Base-by-base conservation (phyloP, 805 yeast species). In the Wickerhamiella shivajii region DNA sequence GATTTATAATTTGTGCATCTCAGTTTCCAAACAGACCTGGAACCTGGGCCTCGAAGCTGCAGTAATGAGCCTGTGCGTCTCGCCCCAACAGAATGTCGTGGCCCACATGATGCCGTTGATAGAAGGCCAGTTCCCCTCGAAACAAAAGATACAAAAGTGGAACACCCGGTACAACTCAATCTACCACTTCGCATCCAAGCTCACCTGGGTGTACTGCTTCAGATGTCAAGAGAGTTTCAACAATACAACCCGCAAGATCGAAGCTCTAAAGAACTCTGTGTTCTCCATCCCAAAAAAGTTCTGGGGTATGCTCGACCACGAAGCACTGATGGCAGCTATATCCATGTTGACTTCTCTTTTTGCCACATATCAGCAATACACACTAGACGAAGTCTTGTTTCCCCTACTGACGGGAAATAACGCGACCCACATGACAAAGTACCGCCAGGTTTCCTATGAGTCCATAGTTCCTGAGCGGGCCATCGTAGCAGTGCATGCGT, bases 161-260 rank as follows among this genome's bases (percentile, higher is more conserved):
- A 49, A 58, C 0, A 65, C 63, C 31, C 71, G 38, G 3, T 32
- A 17, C 76, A 44, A 62, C 69, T 0, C 68, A 69, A 3, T 66
- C 72, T 65, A 79, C 11, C 69, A 71, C 0, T 74, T 85, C 36
- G 56, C 77, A 3, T 66, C 93, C 0, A 59, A 95, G 38, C 59
- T 92, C 20, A 55, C 80, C 0, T 90, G 98, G 98, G 93, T 85
- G 0, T 90, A 79, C 50, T 58, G 84, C 16, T 81, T 75, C 53
- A 63, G 97, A 41, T 72, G 84, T 43, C 70, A 93, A 0, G 98
- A 92, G 44, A 77, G 96, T 0, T 58, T 87, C 44, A 90, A 87
- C 50, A 76, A 79, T 38, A 84, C 93, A 1, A 73, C 85, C 3
- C 75, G 84, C 46, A 76, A 75, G 36, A 61, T 90, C 31, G 93